Conservation (phyloP, 331 rosid species). For the Pyracantha coccinea region DNA sequence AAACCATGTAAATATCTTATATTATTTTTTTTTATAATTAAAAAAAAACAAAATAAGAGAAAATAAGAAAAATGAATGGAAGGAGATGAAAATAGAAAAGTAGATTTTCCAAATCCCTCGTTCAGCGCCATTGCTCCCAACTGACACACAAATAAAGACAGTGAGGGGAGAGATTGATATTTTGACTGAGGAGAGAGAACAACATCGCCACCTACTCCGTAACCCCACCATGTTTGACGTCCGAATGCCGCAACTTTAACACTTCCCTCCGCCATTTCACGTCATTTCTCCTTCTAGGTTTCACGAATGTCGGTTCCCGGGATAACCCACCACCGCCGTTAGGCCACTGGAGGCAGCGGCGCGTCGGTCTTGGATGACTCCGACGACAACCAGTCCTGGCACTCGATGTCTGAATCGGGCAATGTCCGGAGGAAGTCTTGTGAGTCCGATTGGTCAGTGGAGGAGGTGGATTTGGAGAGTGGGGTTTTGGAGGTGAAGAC, state of each 20-base stretch:
- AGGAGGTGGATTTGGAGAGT: conserved; percentile 35
- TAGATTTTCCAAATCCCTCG: too few relatives aligned
- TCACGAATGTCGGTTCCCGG: conserved; percentile 12
- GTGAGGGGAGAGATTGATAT: conserved; percentile 5
- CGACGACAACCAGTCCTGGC: conserved; percentile 29
- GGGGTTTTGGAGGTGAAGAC: conserved; percentile 31
- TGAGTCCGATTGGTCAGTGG: conserved; percentile 15
- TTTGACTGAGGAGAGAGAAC: background rate
- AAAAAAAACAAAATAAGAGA: too few relatives aligned
- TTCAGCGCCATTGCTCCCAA: too few relatives aligned
- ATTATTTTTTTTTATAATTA: too few relatives aligned
- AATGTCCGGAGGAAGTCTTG: conserved; percentile 1
- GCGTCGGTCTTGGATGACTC: conserved; percentile 26
- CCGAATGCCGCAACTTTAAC: background rate
- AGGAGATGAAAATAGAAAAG: too few relatives aligned
- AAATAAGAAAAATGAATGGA: too few relatives aligned
- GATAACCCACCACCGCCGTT: background rate
- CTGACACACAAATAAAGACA: background rate
- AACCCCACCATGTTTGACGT: background rate
- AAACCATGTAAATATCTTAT: too few relatives aligned
- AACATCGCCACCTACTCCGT: conserved; percentile 5
- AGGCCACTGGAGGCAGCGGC: conserved; percentile 7
- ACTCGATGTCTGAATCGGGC: conserved; percentile 13
- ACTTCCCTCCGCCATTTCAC: background rate
- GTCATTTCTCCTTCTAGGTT: background rate